Evolutionary conservation across 805 yeast species (phyloP).

Genomic region (Spathaspora hagerdaliae): DNA sequence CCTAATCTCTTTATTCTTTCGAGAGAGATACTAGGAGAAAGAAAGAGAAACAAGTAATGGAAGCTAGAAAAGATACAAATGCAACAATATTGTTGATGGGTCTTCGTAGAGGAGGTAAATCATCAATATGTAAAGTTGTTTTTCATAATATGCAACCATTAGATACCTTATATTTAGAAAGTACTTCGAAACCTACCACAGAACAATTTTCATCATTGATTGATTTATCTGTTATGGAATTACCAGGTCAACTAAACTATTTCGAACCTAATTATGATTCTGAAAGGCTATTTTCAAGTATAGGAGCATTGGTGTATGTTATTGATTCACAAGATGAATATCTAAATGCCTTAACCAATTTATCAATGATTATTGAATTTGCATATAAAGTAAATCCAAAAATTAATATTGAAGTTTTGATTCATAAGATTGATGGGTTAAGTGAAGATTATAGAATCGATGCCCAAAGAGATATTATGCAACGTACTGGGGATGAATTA

Average conservation of each 20-base stretch:
- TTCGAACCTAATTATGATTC: constrained; percentile 84
- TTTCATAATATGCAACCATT: constrained; percentile 96
- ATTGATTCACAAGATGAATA: constrained; percentile 96
- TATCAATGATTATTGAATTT: constrained; percentile 82
- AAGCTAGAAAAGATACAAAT: constrained; percentile 44
- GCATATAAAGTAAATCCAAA: constrained; percentile 82
- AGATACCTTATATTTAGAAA: constrained; percentile 85
- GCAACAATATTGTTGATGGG: constrained; percentile 91
- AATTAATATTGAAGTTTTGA: constrained; percentile 85
- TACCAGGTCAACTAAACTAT: constrained; percentile 90
- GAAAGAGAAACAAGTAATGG: constrained; percentile 9
- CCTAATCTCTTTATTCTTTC: too few species aligned
- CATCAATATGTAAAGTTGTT: constrained; percentile 92
- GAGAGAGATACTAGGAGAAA: too few species aligned
- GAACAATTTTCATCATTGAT: constrained; percentile 82
- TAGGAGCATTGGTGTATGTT: constrained; percentile 90
- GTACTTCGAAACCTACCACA: constrained; percentile 83
- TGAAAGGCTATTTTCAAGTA: constrained; percentile 69
- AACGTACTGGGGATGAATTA: constrained; percentile 89
- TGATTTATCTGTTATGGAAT: constrained; percentile 84
- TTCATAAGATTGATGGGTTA: constrained; percentile 93
- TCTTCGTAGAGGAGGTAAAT: constrained; percentile 84
- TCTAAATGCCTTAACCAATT: constrained; percentile 81
- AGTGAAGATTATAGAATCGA: constrained; percentile 92
- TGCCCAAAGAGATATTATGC: constrained; percentile 95